A percentile compares a stretch with the other conserved stretches of the same genome.
phyloP scores from a whole-genome alignment of 108 stramenopile genomes.

The Pinguiococcus pyrenoidosus region DNA sequence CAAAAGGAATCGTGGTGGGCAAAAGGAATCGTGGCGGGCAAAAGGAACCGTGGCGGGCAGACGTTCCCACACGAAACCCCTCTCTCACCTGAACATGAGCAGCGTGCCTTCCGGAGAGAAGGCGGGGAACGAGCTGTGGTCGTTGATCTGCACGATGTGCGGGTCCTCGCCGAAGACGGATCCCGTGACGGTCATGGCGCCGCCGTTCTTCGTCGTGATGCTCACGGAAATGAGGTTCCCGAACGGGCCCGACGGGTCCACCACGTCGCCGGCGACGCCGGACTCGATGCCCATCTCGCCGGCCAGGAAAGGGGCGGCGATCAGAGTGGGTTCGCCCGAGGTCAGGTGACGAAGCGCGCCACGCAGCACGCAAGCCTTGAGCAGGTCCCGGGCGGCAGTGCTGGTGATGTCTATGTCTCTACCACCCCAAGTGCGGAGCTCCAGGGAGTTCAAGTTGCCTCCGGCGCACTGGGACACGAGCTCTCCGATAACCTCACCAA shows the following conservation, averaged over 20 bases:
- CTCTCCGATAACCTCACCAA: not conserved
- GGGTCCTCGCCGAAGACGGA: conserved; percentile 36
- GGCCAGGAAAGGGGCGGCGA: conserved; percentile 33
- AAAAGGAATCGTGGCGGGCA: not conserved
- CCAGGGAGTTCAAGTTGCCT: conserved; percentile 3
- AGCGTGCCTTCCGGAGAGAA: conserved; percentile 30
- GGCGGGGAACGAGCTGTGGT: conserved; percentile 29
- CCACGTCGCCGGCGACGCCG: conserved; percentile 18
- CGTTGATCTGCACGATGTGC: conserved; percentile 34
- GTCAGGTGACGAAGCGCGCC: conserved; percentile 21
- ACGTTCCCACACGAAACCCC: not conserved
- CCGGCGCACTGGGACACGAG: conserved; percentile 1
- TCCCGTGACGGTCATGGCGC: conserved; percentile 22
- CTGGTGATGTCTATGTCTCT: conserved; percentile 21
- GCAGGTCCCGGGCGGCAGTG: conserved; percentile 15
- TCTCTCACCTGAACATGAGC: conserved; percentile 4
- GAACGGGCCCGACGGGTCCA: conserved; percentile 14
- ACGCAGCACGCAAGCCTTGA: conserved; percentile 27
- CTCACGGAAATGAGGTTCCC: conserved; percentile 29
- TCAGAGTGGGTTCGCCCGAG: conserved; percentile 19
- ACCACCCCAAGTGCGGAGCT: conserved; percentile 22
- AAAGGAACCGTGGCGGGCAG: not conserved
- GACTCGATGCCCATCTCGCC: conserved; percentile 25
- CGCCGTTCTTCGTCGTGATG: conserved; percentile 17
- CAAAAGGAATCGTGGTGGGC: not conserved